Percentiles rank a stretch among this genome's conserved stretches.
These are phyloP conservation scores for Dactylonectria estremocensis DNA, from an alignment of 2,329 filamentous ascomycete genomes.

Conservation along the genomic window DNA sequence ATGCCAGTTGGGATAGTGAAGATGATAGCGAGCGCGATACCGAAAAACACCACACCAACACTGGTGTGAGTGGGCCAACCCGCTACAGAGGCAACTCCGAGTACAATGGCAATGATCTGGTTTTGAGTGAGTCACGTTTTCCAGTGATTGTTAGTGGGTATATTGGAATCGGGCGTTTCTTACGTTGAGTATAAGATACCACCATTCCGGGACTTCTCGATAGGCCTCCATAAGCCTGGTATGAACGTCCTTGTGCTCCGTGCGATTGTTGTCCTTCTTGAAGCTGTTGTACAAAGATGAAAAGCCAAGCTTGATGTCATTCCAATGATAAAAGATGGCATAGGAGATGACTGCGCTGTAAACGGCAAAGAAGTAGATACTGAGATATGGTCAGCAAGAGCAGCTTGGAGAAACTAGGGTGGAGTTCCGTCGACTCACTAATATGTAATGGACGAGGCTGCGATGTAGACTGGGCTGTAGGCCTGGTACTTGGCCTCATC, in stretches of 20 bases:
- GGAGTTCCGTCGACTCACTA: slow-evolving; percentile 30
- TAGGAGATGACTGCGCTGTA: slow-evolving; percentile 56
- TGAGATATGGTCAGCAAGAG: not conserved
- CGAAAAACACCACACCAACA: slow-evolving; percentile 61
- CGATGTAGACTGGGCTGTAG: slow-evolving; percentile 53
- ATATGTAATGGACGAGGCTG: slow-evolving; percentile 40
- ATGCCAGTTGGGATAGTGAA: slow-evolving; percentile 63
- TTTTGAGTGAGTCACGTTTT: not conserved
- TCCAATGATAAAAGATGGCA: slow-evolving; percentile 54
- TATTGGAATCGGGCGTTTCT: not conserved
- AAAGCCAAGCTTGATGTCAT: slow-evolving; percentile 53
- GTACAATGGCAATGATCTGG: slow-evolving; percentile 48
- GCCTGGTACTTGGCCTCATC: slow-evolving; percentile 54
- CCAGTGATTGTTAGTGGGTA: not conserved
- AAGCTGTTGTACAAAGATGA: slow-evolving; percentile 36
- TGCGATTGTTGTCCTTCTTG: slow-evolving; percentile 25
- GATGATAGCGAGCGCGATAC: slow-evolving; percentile 58
- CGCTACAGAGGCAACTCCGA: slow-evolving; percentile 55
- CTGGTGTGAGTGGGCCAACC: slow-evolving; percentile 61
- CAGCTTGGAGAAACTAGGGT: rapidly evolving
- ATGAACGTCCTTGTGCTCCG: slow-evolving; percentile 58
- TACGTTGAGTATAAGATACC: slow-evolving; percentile 50
- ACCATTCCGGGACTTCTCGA: slow-evolving; percentile 65
- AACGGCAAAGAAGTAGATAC: slow-evolving; percentile 44
- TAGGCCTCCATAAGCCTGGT: slow-evolving; percentile 61